Evolutionary conservation across 345 rosid genomes (phyloP).

Genomic region (Bretschneidera sinensis): DNA sequence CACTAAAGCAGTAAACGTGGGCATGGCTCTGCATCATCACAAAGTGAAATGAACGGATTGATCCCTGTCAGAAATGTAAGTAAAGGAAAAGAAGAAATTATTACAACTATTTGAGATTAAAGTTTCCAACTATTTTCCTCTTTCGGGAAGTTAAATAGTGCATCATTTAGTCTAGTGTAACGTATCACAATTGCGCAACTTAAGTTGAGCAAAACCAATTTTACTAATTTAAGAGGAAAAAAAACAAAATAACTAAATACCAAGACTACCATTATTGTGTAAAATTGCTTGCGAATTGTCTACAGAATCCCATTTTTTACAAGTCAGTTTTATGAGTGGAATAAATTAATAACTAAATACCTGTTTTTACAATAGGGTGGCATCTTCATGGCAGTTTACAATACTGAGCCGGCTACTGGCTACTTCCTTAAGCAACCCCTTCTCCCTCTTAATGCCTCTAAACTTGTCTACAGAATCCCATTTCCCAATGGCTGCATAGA

Average conservation of each 20-base stretch:
- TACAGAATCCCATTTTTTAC: too few species aligned
- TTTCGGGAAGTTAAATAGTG: not conserved
- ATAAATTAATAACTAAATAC: too few species aligned
- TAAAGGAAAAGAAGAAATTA: not conserved
- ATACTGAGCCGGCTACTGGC: constrained; percentile 54
- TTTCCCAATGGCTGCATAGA: constrained; percentile 53
- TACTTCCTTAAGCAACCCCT: constrained; percentile 47
- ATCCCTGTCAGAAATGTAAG: not conserved
- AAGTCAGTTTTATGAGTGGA: too few species aligned
- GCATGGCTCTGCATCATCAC: constrained; percentile 63
- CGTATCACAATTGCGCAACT: not conserved
- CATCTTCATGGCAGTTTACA: constrained; percentile 2
- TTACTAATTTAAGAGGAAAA: too few species aligned
- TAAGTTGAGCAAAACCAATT: too few species aligned
- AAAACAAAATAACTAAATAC: too few species aligned
- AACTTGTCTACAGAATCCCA: constrained; percentile 56
- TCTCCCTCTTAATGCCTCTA: constrained; percentile 44
- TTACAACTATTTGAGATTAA: too few species aligned
- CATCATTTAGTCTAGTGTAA: not conserved
- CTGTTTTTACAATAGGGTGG: too few species aligned
- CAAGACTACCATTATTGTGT: too few species aligned
- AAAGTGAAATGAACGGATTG: not conserved
- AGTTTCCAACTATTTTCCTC: not conserved
- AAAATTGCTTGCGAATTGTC: too few species aligned
- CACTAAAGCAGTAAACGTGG: constrained; percentile 62